phyloP scores from a whole-genome alignment of 73 alveolate genomes.

The Diophrys sp. region DNA sequence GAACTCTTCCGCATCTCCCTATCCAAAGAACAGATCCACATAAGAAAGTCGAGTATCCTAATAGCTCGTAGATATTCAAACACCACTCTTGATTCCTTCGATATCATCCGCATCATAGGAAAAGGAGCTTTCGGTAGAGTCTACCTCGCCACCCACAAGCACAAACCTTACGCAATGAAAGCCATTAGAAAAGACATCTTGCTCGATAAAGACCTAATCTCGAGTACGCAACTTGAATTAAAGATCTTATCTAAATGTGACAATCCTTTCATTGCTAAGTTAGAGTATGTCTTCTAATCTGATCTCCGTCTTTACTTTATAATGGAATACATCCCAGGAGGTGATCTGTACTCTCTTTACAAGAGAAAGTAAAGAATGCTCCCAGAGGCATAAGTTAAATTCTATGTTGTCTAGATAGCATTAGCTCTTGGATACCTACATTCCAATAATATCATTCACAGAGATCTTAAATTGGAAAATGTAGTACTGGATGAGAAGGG shows the following conservation, averaged over 20 bases:
- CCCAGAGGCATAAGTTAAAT: conserved; percentile 78
- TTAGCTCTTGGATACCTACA: conserved; percentile 92
- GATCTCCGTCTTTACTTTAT: conserved; percentile 81
- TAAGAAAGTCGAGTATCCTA: too few relatives aligned
- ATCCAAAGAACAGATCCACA: too few relatives aligned
- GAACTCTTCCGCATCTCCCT: too few relatives aligned
- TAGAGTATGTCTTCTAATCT: conserved; percentile 82
- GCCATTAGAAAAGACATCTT: conserved; percentile 66
- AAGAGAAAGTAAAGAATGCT: conserved; percentile 60
- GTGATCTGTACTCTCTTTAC: conserved; percentile 86
- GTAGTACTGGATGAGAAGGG: conserved; percentile 86
- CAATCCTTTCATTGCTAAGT: conserved; percentile 85
- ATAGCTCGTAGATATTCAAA: too few relatives aligned
- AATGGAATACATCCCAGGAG: conserved; percentile 88
- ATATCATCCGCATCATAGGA: conserved; percentile 75
- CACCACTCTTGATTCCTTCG: conserved; percentile 65
- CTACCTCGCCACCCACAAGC: conserved; percentile 52
- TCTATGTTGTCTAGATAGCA: conserved; percentile 83
- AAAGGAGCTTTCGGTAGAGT: conserved; percentile 76
- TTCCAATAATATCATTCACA: too few relatives aligned
- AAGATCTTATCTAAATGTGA: conserved; percentile 76
- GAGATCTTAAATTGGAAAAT: too few relatives aligned
- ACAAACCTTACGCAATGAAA: conserved; percentile 68
- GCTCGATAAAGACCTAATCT: conserved; percentile 82
- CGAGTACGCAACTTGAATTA: conserved; percentile 82